phyloP scores from a whole-genome alignment of 2,329 filamentous ascomycete species.

The Clonostachys chloroleuca region DNA sequence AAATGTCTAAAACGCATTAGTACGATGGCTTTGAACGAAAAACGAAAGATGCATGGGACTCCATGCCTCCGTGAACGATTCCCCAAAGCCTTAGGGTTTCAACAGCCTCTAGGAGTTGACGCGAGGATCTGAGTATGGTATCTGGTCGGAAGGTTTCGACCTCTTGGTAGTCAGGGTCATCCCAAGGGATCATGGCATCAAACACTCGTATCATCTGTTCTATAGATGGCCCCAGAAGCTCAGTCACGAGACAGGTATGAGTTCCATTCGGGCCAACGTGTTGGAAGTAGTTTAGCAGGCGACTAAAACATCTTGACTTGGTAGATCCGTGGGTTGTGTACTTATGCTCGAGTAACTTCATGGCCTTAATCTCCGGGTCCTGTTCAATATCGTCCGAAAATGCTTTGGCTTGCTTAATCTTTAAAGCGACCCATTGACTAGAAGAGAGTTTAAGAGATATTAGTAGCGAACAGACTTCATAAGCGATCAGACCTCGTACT shows the following conservation, averaged over 20 bases:
- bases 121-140: too few relatives aligned
- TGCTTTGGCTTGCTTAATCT: background rate
- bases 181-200: too few relatives aligned
- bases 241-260: conserved; percentile 20
- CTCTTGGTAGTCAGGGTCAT: too few relatives aligned
- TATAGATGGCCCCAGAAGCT: conserved; percentile 19
- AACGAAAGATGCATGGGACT: too few relatives aligned
- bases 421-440: background rate
- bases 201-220: too few relatives aligned
- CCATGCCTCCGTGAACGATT: too few relatives aligned
- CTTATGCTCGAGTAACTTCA: conserved; percentile 9
- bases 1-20: too few relatives aligned
- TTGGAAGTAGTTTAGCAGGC: conserved; percentile 16
- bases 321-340: background rate
- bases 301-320: conserved; percentile 17
- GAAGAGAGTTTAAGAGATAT: background rate
- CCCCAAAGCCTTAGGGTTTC: too few relatives aligned
- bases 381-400: background rate
- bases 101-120: too few relatives aligned
- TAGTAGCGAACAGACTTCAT: too few relatives aligned
- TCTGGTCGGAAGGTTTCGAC: too few relatives aligned
- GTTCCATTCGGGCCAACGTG: conserved; percentile 21
- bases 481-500: background rate
- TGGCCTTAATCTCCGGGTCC: background rate
- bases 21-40: too few relatives aligned